These are phyloP conservation scores for Kondoa subrosea DNA, from an alignment of 768 basidiomycete species.

Conservation along the genomic window DNA sequence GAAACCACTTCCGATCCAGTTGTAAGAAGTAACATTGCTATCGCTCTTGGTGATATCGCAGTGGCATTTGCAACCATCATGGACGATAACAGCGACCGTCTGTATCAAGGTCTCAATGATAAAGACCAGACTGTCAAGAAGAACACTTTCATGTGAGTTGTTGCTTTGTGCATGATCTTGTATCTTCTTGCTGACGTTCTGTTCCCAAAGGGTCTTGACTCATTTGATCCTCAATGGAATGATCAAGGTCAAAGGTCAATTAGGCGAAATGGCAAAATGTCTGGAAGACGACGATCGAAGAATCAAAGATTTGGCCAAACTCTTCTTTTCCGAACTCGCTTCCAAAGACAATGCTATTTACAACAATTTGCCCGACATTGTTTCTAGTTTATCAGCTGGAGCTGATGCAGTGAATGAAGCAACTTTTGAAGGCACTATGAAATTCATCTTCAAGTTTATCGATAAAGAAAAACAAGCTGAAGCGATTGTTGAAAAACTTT, in stretches of 20 bases:
- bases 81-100: conserved; percentile 87
- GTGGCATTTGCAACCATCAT: conserved; percentile 95
- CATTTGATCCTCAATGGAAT: conserved; percentile 83
- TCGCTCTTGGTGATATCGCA: conserved; percentile 90
- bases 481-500: conserved; percentile 89
- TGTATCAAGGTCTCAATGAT: conserved; percentile 88
- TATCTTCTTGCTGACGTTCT: background rate
- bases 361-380: conserved; percentile 91
- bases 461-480: conserved; percentile 99
- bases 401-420: conserved; percentile 83
- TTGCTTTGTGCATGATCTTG: conserved; percentile 10
- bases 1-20: conserved; percentile 77
- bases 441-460: conserved; percentile 88
- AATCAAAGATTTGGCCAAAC: conserved; percentile 82
- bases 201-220: conserved; percentile 43
- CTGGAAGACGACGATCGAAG: conserved; percentile 74
- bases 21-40: conserved; percentile 89
- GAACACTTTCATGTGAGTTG: conserved; percentile 92
- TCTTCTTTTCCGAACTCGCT: conserved; percentile 90
- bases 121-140: conserved; percentile 81
- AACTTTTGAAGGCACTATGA: conserved; percentile 77
- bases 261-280: conserved; percentile 99
- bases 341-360: conserved; percentile 99
- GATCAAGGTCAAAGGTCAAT: conserved; percentile 98
- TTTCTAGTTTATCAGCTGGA: conserved; percentile 82